A percentile compares a stretch with the other conserved stretches of the same genome.
Evolutionary conservation across 1,284 basidiomycete genomes (phyloP).

Genomic region (Leccinum ponderosum): DNA sequence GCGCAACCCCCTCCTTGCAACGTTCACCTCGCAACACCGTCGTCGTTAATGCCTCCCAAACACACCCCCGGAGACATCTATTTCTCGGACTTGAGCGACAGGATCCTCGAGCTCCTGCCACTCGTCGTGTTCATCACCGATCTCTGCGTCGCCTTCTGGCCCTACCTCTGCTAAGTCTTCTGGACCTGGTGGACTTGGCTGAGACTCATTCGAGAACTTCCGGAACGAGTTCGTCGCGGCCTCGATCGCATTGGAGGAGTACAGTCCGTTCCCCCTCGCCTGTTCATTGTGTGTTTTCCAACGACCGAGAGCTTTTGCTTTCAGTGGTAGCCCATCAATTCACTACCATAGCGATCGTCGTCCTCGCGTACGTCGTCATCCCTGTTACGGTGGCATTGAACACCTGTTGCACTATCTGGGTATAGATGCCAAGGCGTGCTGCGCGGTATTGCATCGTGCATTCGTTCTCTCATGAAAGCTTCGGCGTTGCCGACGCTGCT

Average conservation of each 20-base stretch:
- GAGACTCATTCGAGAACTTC: slow-evolving; percentile 23
- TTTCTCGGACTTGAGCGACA: slow-evolving; percentile 13
- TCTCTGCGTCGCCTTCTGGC: slow-evolving; percentile 14
- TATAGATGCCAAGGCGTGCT: slow-evolving; percentile 3
- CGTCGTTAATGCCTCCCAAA: slow-evolving; percentile 14
- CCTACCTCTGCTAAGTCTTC: slow-evolving; percentile 7
- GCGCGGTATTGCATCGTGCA: slow-evolving; percentile 11
- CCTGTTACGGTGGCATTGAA: not conserved
- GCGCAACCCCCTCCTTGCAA: not conserved
- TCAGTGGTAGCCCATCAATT: slow-evolving; percentile 15
- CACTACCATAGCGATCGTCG: slow-evolving; percentile 4
- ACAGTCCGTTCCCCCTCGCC: slow-evolving; percentile 15
- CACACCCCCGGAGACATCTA: slow-evolving; percentile 21
- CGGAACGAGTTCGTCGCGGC: slow-evolving; percentile 15
- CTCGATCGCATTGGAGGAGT: slow-evolving; percentile 14
- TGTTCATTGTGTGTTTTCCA: not conserved
- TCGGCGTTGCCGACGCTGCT: not conserved
- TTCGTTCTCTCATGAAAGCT: not conserved
- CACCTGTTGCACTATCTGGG: slow-evolving; percentile 1
- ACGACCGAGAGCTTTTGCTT: not conserved
- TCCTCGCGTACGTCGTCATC: slow-evolving; percentile 18
- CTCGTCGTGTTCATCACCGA: slow-evolving; percentile 5
- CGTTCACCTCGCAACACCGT: not conserved
- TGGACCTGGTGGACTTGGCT: slow-evolving; percentile 23
- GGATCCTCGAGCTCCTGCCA: slow-evolving; percentile 15